Evolutionary conservation across 1,139 yeast species (phyloP), one percentile per base, ranked within the genome.

Genomic region (Scheffersomyces lignicola): DNA sequence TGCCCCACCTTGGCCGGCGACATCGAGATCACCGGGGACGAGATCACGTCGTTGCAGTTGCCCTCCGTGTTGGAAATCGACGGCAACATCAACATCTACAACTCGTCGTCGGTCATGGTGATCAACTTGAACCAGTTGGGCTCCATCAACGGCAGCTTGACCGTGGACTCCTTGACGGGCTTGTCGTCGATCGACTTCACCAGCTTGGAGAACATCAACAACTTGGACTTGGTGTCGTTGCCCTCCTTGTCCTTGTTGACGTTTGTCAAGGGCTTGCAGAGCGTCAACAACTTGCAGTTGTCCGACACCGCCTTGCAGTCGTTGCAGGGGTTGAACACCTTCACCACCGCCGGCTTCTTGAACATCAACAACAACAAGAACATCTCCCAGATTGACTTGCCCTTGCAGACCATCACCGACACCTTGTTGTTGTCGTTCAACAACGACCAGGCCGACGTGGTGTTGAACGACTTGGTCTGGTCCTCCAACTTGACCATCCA

Each of bases 281-380:
- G 53, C 35, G 71, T 67, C 32, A 49, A 54, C 34, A 48, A 52
- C 38, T 56, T 70, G 39, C 59, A 60, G 34, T 51, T 70, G 37
- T 64, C 72, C 34, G 75, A 70, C 51, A 70, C 76, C 33, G 75
- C 75, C 18, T 59, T 70, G 41, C 51, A 60, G 41, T 48, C 63
- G 32, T 56, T 69, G 45, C 57, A 58, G 42, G 68, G 68, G 29
- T 62, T 70, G 41, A 49, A 62, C 45, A 48, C 61, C 47, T 55
- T 64, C 49, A 48, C 51, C 40, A 47, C 61, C 34, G 57, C 69
- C 38, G 63, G 58, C 29, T 51, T 56, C 39, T 63, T 70, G 55
- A 56, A 69, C 50, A 54, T 70, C 44, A 68, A 69, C 57, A 69
- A 69, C 53, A 70, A 70, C 60, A 69, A 69, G 47, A 69, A 70